Conservation (phyloP, 768 basidiomycete species). For the Ramaria sp. region DNA sequence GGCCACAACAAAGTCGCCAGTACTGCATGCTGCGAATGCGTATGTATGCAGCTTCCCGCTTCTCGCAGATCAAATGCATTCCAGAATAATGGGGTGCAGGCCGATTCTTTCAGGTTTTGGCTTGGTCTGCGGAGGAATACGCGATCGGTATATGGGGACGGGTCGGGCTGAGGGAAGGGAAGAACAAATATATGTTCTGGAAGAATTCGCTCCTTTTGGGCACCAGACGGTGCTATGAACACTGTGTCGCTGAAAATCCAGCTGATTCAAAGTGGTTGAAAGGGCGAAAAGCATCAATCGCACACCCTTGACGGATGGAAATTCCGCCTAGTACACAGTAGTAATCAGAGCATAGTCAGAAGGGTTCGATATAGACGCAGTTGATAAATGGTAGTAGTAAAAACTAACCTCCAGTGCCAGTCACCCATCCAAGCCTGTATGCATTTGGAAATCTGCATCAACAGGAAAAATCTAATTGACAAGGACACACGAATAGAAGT, state of each 20-base stretch:
- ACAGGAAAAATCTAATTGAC: neutral
- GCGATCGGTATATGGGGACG: constrained; percentile 56
- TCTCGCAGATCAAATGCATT: constrained; percentile 73
- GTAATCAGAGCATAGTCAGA: constrained; percentile 19
- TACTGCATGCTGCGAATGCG: constrained; percentile 84
- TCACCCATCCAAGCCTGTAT: constrained; percentile 71
- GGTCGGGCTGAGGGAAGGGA: constrained; percentile 56
- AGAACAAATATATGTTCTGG: constrained; percentile 83
- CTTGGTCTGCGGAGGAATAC: constrained; percentile 70
- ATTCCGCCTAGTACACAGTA: constrained; percentile 42
- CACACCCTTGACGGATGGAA: constrained; percentile 56
- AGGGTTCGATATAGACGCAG: no score
- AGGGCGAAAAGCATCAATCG: constrained; percentile 11
- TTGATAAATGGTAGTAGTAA: neutral
- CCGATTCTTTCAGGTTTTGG: constrained; percentile 67
- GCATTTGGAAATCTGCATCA: neutral
- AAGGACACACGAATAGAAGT: constrained; percentile 49
- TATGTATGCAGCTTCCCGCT: constrained; percentile 85
- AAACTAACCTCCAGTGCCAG: constrained; percentile 53
- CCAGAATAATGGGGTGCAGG: constrained; percentile 88
- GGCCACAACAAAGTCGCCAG: constrained; percentile 78
- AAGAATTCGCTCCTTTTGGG: constrained; percentile 82
- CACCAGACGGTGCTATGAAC: constrained; percentile 81
- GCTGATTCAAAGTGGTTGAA: neutral
- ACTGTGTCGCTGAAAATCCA: constrained; percentile 48